A percentile compares a stretch with the other conserved stretches of the same genome.
Conservation (phyloP, 2,329 filamentous ascomycete genomes). For the Colletotrichum sp. region DNA sequence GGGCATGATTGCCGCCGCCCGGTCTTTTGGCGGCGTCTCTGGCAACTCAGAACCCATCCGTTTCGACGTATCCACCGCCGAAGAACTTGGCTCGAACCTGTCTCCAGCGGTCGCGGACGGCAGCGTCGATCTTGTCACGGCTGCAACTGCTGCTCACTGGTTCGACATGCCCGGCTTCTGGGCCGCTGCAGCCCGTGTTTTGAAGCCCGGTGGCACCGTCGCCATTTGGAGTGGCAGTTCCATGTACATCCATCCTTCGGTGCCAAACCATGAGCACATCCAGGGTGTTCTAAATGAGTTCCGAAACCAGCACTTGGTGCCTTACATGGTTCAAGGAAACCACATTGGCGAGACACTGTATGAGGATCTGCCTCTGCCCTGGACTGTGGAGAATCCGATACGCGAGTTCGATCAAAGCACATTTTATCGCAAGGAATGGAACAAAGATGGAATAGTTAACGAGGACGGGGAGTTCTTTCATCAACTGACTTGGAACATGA, state of each 20-base stretch:
- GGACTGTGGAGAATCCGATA: slow-evolving; percentile 40
- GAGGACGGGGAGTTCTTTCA: slow-evolving; percentile 31
- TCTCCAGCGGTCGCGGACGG: slow-evolving; percentile 30
- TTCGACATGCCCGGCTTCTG: slow-evolving; percentile 60
- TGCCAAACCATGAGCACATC: slow-evolving; percentile 44
- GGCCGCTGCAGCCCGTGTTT: slow-evolving; percentile 44
- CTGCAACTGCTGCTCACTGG: slow-evolving; percentile 60
- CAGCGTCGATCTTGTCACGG: slow-evolving; percentile 54
- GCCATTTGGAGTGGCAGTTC: slow-evolving; percentile 51
- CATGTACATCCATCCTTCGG: slow-evolving; percentile 30
- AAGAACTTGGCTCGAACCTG: slow-evolving; percentile 41
- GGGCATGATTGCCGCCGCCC: slow-evolving; percentile 58
- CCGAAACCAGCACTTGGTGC: slow-evolving; percentile 37
- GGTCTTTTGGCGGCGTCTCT: slow-evolving; percentile 34
- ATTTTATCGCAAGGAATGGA: slow-evolving; percentile 50
- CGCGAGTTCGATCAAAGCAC: slow-evolving; percentile 40
- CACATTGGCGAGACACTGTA: slow-evolving; percentile 44
- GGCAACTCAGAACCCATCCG: slow-evolving; percentile 33
- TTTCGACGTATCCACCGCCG: slow-evolving; percentile 49
- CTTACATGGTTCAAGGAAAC: slow-evolving; percentile 48
- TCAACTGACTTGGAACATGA: slow-evolving; percentile 28
- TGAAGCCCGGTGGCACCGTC: slow-evolving; percentile 59
- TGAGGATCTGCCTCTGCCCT: slow-evolving; percentile 50
- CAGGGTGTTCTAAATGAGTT: slow-evolving; percentile 44
- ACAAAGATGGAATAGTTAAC: slow-evolving; percentile 25